Evolutionary conservation across 371 early-diverging fungal species (phyloP).

Genomic region (Apophysomyces variabilis): DNA sequence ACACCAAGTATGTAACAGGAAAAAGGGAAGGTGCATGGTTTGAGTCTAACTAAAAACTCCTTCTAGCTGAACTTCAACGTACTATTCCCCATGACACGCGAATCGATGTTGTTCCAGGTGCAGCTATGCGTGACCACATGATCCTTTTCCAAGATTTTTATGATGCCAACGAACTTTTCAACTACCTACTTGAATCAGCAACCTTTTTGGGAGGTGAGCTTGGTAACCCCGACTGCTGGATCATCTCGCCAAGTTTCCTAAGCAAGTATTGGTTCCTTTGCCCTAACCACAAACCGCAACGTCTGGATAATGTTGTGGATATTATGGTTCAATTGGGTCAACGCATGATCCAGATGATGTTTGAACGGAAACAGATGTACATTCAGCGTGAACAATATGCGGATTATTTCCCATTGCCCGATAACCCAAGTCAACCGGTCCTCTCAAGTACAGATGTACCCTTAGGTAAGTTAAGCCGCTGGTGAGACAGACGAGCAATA

Average conservation of each 20-base stretch:
- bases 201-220: constrained; percentile 49
- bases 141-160: constrained; percentile 50
- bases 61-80: constrained; percentile 45
- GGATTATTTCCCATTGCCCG: constrained; percentile 31
- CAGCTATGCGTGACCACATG: constrained; percentile 53
- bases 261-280: constrained; percentile 46
- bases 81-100: constrained; percentile 48
- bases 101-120: constrained; percentile 51
- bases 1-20: constrained; percentile 31
- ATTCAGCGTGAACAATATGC: constrained; percentile 34
- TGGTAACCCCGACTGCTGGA: constrained; percentile 46
- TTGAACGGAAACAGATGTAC: constrained; percentile 40
- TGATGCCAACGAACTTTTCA: constrained; percentile 49
- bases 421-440: background rate
- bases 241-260: constrained; percentile 41
- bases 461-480: background rate
- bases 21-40: background rate
- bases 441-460: constrained; percentile 4
- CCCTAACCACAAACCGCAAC: constrained; percentile 36
- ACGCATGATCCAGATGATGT: constrained; percentile 27
- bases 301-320: constrained; percentile 41
- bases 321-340: constrained; percentile 33
- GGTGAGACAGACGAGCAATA: too few relatives aligned
- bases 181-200: constrained; percentile 31
- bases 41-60: background rate